Base-by-base conservation (phyloP, 371 early-diverging fungal species). In the Homolaphlyctis polyrhiza region DNA sequence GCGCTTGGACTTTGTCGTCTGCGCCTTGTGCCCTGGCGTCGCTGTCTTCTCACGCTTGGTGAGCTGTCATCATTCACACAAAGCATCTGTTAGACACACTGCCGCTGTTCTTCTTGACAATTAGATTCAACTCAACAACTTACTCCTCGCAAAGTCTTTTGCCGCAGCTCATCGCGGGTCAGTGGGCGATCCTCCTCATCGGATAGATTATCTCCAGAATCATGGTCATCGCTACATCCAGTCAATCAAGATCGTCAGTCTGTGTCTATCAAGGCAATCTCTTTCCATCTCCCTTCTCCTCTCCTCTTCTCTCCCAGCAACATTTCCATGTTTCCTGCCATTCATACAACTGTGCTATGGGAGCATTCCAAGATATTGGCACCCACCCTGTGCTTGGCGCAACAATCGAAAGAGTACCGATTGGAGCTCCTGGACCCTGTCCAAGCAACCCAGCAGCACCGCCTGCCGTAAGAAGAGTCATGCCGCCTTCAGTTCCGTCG, bases 111-210 rank as follows among this genome's bases (percentile, higher is more conserved):
- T n/a, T n/a, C n/a, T n/a, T n/a, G n/a, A n/a, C n/a, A n/a, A n/a
- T n/a, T n/a, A n/a, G n/a, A n/a, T n/a, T n/a, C n/a, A 51, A 51
- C 32, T 14, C 6, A 51, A n/a, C 8, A 67, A 58, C 66, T 43
- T 71, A 80, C 80, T 61, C 77, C 81, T 27, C 72, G 64, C 27
- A 80, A 36, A 6, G 81, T 77, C 51, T 74, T 71, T 62, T 73
- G 76, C 54, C 66, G 69, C 6, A 80, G 66, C 58, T 80, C 81
- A 27, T 78, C 81, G 23, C 81, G 64, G 11, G 78, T 80, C 34
- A 80, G 61, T 16, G 81, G 81, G 62, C 81, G 67, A 58, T 80
- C 81, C 29, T 78, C 81, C 25, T 77, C 81, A 18, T 80, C 81
- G 21, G 76, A 71, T 14, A 69, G 67, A 21, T 68, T 60, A 55